phyloP scores from a whole-genome alignment of 1,139 yeast genomes.

The Pneumocystis murina region DNA sequence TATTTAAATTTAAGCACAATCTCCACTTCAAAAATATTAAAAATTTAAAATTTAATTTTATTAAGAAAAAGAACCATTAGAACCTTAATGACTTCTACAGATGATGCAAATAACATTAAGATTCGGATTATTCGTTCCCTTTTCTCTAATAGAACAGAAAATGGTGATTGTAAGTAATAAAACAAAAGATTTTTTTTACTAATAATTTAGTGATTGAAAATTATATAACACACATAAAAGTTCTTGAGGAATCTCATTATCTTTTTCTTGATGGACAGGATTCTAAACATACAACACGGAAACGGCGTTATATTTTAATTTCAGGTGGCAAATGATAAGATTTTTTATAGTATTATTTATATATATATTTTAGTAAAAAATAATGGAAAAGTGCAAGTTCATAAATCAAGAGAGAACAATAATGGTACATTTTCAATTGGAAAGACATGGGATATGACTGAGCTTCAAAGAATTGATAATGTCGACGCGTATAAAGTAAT shows the following conservation, averaged over 20 bases:
- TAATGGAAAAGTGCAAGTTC: conserved; percentile 55
- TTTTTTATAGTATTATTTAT: conserved; percentile 23
- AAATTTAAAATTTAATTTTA: neutral
- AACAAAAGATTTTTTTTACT: neutral
- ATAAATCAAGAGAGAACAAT: conserved; percentile 71
- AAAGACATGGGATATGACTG: conserved; percentile 80
- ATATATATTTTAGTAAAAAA: conserved; percentile 29
- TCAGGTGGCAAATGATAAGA: conserved; percentile 18
- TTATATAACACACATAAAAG: conserved; percentile 46
- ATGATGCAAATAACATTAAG: neutral
- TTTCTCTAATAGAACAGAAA: neutral
- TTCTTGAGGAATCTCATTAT: conserved; percentile 31
- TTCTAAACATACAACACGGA: conserved; percentile 34
- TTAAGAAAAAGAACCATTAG: neutral
- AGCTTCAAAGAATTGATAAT: conserved; percentile 42
- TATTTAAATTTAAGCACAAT: too few relatives aligned
- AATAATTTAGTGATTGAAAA: conserved; percentile 23
- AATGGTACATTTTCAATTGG: conserved; percentile 77
- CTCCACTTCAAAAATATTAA: neutral
- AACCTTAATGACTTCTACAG: neutral
- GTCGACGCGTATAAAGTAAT: conserved; percentile 28
- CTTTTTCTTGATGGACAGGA: conserved; percentile 32
- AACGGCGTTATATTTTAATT: conserved; percentile 22
- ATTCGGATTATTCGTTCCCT: neutral
- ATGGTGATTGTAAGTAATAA: neutral